Evolutionary conservation across 208 protist genomes (phyloP).

Genomic region (Trypanosoma melophagium): DNA sequence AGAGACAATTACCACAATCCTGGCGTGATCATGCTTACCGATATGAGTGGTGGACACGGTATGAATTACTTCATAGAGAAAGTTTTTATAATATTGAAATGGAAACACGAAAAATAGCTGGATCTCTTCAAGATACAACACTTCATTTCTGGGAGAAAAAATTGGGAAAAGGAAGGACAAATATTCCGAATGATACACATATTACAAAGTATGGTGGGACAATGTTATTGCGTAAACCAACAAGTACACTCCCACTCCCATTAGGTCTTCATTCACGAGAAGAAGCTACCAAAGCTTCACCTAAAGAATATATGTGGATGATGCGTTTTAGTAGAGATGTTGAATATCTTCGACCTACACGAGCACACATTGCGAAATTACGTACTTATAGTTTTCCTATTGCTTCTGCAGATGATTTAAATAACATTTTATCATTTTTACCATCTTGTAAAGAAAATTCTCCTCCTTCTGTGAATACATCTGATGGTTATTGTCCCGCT

Average conservation of each 20-base stretch:
- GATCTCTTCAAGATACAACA: conserved; percentile 1
- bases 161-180: background rate
- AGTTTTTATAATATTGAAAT: conserved; percentile 20
- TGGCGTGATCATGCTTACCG: conserved; percentile 1
- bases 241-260: background rate
- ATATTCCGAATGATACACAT: background rate
- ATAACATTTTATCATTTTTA: background rate
- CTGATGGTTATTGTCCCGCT: background rate
- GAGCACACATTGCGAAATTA: conserved; percentile 16
- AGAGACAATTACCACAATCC: background rate
- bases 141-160: background rate
- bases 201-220: conserved; percentile 18
- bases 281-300: conserved; percentile 4
- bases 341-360: conserved; percentile 31
- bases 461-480: too few species aligned
- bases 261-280: conserved; percentile 14
- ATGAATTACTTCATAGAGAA: conserved; percentile 29
- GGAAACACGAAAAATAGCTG: conserved; percentile 8
- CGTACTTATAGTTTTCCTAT: conserved; percentile 3
- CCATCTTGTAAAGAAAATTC: background rate
- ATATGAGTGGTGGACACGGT: conserved; percentile 30
- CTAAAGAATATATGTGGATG: conserved; percentile 29
- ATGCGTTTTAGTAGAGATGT: conserved; percentile 19
- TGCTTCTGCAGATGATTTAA: conserved; percentile 3
- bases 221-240: conserved; percentile 7